Percentiles rank a stretch among this genome's conserved stretches.
phyloP scores from a whole-genome alignment of 768 basidiomycete species.

The Collybia nuda region DNA sequence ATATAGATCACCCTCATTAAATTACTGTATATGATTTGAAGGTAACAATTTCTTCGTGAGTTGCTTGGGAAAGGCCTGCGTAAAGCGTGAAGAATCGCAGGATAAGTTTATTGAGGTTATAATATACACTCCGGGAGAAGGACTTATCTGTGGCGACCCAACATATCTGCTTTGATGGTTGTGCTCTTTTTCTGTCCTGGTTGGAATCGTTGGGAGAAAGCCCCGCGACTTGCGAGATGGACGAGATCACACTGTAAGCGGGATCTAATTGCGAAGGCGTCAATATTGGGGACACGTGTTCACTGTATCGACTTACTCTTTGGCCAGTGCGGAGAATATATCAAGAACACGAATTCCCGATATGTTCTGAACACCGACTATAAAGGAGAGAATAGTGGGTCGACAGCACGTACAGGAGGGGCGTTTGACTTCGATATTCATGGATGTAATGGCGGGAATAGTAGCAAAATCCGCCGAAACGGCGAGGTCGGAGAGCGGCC shows the following conservation, averaged over 20 bases:
- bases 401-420: neutral
- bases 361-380: constrained; percentile 8
- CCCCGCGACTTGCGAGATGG: constrained; percentile 10
- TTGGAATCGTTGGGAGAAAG: constrained; percentile 13
- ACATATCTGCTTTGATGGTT: constrained; percentile 14
- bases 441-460: constrained; percentile 6
- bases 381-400: constrained; percentile 2
- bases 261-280: constrained; percentile 3
- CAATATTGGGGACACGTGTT: neutral
- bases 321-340: constrained; percentile 12
- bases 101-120: neutral
- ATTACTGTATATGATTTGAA: neutral
- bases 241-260: constrained; percentile 13
- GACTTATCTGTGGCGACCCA: constrained; percentile 12
- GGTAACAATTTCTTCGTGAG: neutral
- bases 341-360: constrained; percentile 14
- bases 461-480: constrained; percentile 13
- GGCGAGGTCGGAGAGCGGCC: constrained; percentile 4
- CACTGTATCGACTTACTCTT: constrained; percentile 9
- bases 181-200: constrained; percentile 9
- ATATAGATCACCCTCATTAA: no score
- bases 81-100: neutral
- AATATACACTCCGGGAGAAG: neutral
- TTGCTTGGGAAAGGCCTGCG: neutral
- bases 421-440: constrained; percentile 7